A percentile compares a stretch with the other conserved stretches of the same genome.
Evolutionary conservation across 139 green algal genomes (phyloP).

Genomic region (Chlorella ohadii): DNA sequence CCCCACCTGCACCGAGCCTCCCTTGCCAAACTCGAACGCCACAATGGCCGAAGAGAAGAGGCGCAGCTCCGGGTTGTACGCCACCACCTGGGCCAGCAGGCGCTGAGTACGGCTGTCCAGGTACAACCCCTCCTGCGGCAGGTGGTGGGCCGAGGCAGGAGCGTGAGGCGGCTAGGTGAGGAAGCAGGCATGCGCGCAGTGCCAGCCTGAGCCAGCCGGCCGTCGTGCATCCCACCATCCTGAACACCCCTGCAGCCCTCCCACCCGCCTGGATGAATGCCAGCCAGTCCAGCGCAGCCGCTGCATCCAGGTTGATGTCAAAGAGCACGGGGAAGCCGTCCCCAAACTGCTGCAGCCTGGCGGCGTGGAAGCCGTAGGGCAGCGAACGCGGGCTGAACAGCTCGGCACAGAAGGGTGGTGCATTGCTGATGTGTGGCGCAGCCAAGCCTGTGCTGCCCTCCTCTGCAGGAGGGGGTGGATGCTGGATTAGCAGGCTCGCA

Average conservation of each 20-base stretch:
- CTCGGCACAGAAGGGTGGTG: slow-evolving; percentile 76
- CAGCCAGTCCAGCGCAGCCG: no score
- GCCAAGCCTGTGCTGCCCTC: no score
- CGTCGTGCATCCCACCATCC: no score
- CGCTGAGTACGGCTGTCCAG: slow-evolving; percentile 73
- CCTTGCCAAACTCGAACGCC: slow-evolving; percentile 72
- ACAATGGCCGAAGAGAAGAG: slow-evolving; percentile 68
- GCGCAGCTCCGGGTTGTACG: slow-evolving; percentile 86
- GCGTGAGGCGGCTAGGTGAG: no score
- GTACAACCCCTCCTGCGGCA: slow-evolving; percentile 67
- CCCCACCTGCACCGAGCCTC: slow-evolving; percentile 73
- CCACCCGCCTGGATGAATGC: no score
- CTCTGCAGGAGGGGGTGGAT: no score
- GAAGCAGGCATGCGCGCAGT: no score
- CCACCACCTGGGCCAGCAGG: slow-evolving; percentile 75
- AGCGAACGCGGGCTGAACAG: slow-evolving; percentile 77
- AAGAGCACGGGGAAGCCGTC: slow-evolving; percentile 78
- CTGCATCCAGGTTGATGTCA: slow-evolving; percentile 74
- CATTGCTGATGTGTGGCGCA: slow-evolving; percentile 14
- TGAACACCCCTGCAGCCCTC: no score
- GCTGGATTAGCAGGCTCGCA: no score
- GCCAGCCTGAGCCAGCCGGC: no score
- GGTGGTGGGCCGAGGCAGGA: no score
- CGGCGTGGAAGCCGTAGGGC: slow-evolving; percentile 77
- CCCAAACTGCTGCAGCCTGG: slow-evolving; percentile 51